A percentile compares a stretch with the other conserved stretches of the same genome.
phyloP scores from a whole-genome alignment of 768 basidiomycete genomes.

The Zangia roseola region DNA sequence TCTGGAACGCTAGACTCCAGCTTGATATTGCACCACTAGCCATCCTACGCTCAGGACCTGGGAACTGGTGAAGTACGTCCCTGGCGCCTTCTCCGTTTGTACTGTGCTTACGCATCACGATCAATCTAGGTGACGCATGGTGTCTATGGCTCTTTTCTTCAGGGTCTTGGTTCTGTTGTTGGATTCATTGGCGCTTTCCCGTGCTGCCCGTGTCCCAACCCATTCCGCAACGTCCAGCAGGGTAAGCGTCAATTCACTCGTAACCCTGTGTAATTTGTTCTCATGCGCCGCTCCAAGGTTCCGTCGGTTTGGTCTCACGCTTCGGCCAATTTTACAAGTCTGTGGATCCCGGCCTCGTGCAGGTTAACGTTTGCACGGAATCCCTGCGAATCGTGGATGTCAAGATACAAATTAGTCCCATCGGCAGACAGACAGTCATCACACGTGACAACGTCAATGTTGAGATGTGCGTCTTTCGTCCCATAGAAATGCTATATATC shows the following conservation, averaged over 20 bases:
- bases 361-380: slow-evolving; percentile 95
- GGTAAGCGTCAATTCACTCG: slow-evolving; percentile 40
- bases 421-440: slow-evolving; percentile 87
- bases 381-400: slow-evolving; percentile 84
- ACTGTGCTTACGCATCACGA: not conserved
- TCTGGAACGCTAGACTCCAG: not conserved
- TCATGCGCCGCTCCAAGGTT: slow-evolving; percentile 47
- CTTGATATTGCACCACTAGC: slow-evolving; percentile 43
- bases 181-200: slow-evolving; percentile 77
- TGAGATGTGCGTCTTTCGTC: slow-evolving; percentile 61
- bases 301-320: slow-evolving; percentile 87
- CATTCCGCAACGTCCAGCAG: slow-evolving; percentile 83
- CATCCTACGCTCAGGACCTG: slow-evolving; percentile 89
- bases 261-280: slow-evolving; percentile 8
- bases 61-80: slow-evolving; percentile 56
- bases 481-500: not conserved
- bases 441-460: slow-evolving; percentile 97
- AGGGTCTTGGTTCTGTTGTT: slow-evolving; percentile 62
- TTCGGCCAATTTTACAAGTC: slow-evolving; percentile 97
- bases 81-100: not conserved
- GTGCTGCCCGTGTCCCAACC: slow-evolving; percentile 83
- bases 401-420: slow-evolving; percentile 91
- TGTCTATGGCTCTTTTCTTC: slow-evolving; percentile 78
- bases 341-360: slow-evolving; percentile 88
- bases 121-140: slow-evolving; percentile 68